phyloP scores from a whole-genome alignment of 2,329 filamentous ascomycete species.

The Diplodia scrobiculata region DNA sequence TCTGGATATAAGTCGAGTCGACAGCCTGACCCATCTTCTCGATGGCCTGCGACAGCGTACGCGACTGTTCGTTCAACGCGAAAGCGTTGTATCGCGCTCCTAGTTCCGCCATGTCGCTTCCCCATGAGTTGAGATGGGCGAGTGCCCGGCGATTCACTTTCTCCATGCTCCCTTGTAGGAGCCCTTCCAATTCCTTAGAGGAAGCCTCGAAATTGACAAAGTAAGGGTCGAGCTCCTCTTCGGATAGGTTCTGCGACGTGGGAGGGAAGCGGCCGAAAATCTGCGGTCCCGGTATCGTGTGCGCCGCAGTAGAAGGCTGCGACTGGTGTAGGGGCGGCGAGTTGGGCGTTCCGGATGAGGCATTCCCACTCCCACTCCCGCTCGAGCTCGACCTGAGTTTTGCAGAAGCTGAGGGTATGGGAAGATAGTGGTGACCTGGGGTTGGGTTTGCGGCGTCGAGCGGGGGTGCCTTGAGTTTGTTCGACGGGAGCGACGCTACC shows the following conservation, averaged over 20 bases:
- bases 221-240: constrained; percentile 92
- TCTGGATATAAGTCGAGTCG: constrained; percentile 93
- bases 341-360: constrained; percentile 54
- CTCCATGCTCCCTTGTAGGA: constrained; percentile 91
- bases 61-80: constrained; percentile 87
- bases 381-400: constrained; percentile 66
- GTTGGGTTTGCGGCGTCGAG: constrained; percentile 92
- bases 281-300: constrained; percentile 62
- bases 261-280: constrained; percentile 80
- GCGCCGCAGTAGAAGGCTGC: constrained; percentile 57
- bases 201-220: constrained; percentile 91
- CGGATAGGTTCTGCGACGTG: constrained; percentile 71
- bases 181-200: constrained; percentile 84
- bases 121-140: constrained; percentile 79
- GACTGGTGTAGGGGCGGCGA: constrained; percentile 57
- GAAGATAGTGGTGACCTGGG: constrained; percentile 81
- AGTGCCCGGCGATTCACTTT: constrained; percentile 91
- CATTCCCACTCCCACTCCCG: constrained; percentile 37
- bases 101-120: constrained; percentile 85
- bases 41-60: constrained; percentile 85
- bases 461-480: constrained; percentile 91
- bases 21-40: constrained; percentile 93
- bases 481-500: constrained; percentile 87
- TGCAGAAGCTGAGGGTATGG: constrained; percentile 79
- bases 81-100: constrained; percentile 97